Percentiles rank a stretch among this genome's conserved stretches.
phyloP scores from a whole-genome alignment of 2,329 filamentous ascomycete species.

The Colletotrichum costaricense region DNA sequence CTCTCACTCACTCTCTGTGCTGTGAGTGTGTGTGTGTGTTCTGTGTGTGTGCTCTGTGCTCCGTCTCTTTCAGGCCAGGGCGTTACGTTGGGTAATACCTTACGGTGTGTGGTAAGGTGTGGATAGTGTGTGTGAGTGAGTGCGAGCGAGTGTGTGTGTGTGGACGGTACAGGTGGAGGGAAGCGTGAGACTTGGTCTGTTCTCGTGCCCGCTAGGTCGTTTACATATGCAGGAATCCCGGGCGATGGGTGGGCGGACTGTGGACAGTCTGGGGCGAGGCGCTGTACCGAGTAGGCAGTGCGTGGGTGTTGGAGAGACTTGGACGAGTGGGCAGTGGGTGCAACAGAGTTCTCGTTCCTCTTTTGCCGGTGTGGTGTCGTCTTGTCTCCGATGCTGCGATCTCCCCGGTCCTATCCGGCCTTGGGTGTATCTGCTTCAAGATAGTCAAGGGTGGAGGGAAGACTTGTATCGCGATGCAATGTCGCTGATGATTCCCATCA shows the following conservation, averaged over 20 bases:
- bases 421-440: not conserved
- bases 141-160: slow-evolving; percentile 9
- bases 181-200: slow-evolving; percentile 25
- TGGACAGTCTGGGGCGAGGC: slow-evolving; percentile 6
- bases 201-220: slow-evolving; percentile 27
- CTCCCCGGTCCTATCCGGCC: not conserved
- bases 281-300: not conserved
- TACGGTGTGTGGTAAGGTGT: not conserved
- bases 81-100: slow-evolving; percentile 4
- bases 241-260: slow-evolving; percentile 11
- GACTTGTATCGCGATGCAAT: not conserved
- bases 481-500: not conserved
- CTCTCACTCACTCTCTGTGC: not conserved
- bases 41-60: not conserved
- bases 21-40: too few species aligned
- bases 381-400: not conserved
- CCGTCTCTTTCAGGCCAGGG: slow-evolving; percentile 8
- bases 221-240: slow-evolving; percentile 31
- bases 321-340: not conserved
- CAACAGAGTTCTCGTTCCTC: not conserved
- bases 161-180: not conserved
- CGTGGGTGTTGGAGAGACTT: not conserved
- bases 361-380: not conserved
- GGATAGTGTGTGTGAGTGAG: not conserved
- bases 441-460: not conserved